Evolutionary conservation across 169 alveolate species (phyloP), one percentile per base, ranked within the genome.

Genomic region (Plasmodium reichenowi): DNA sequence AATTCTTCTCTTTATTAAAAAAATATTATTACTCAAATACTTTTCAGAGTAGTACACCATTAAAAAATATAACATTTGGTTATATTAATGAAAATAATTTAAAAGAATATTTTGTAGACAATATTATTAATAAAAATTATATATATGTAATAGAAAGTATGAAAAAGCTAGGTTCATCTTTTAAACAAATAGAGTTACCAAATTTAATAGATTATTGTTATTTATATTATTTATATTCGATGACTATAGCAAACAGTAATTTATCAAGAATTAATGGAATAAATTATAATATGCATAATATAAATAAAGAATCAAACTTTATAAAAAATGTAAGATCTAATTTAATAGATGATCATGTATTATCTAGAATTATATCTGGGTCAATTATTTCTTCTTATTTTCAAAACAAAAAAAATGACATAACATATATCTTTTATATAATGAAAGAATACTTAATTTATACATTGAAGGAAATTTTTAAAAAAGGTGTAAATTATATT

Each of bases 161-260:
- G 20, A 58, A 78, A 66, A 32, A 66, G 2, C 20, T 78, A 60
- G 89, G 89, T 1, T 75, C 72, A 26, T 50, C 22, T n/a, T 24
- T 78, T 22, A 52, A 64, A 43, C 48, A 66, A 17, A 78, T 70
- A 47, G 47, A 78, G 24, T 7, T 78, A 22, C 10, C 38, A 13
- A 58, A 66, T 29, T 29, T 78, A 20, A 54, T 54, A 50, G 89
- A 78, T n/a, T 78, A 78, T 56, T 58, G 74, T 22, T 78, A 78
- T 63, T 15, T 78, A 43, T 78, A 78, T 47, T 78, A 78, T 50
- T 1, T 78, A 20, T 45, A 78, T 17, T 78, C 89, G 0, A 78
- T 78, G 89, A 78, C 68, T 43, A 67, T 78, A 32, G 89, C 78
- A 32, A 63, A 66, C 66, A 78, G 89, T 29, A 78, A 78, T 43